Percentiles rank a stretch among this genome's conserved stretches.
These are phyloP conservation scores for Beauveria brongniartii DNA, from an alignment of 2,329 filamentous ascomycete species.

Conservation along the genomic window DNA sequence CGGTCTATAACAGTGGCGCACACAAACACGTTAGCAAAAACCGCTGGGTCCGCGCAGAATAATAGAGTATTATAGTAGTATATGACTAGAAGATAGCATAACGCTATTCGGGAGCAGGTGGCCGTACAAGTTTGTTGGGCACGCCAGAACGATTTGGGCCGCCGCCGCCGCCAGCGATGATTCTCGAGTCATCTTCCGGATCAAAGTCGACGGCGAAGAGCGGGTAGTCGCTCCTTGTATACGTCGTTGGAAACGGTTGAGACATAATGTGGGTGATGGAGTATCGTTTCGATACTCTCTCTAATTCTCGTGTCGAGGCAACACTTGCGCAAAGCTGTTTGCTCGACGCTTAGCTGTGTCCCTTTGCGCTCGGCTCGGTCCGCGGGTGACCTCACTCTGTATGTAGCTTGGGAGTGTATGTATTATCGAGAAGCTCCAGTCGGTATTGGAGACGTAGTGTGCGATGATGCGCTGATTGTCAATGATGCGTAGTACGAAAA, in stretches of 20 bases:
- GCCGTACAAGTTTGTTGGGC: constrained; percentile 73
- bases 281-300: background rate
- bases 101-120: background rate
- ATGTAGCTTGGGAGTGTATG: background rate
- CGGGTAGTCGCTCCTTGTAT: constrained; percentile 68
- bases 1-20: constrained; percentile 38
- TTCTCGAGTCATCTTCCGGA: constrained; percentile 63
- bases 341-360: background rate
- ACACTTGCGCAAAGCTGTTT: background rate
- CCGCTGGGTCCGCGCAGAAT: no score
- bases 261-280: constrained; percentile 22
- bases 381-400: background rate
- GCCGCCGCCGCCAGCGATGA: constrained; percentile 82
- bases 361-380: background rate
- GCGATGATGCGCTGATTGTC: background rate
- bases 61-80: background rate
- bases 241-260: constrained; percentile 41
- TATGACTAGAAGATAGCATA: background rate
- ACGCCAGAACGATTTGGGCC: constrained; percentile 75
- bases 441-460: no score
- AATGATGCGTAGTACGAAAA: background rate
- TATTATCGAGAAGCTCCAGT: background rate
- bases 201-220: constrained; percentile 86
- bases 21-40: background rate
- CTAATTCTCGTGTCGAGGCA: background rate